A percentile compares a stretch with the other conserved stretches of the same genome.
Conservation (phyloP, 2,329 filamentous ascomycete genomes). For the Nemania sp. region DNA sequence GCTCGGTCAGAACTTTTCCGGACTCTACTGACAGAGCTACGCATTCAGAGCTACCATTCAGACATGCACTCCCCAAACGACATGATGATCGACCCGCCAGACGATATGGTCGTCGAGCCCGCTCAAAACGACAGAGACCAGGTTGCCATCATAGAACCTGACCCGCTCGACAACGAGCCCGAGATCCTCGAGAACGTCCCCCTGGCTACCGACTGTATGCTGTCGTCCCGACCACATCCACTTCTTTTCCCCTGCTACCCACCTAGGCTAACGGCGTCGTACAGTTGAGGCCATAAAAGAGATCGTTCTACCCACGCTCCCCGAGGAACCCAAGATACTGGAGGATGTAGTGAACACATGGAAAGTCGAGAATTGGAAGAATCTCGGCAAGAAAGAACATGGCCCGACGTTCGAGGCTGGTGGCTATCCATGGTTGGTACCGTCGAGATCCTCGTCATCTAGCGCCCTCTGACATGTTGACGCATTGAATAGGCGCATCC, state of each 20-base stretch:
- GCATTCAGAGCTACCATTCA: constrained; percentile 54
- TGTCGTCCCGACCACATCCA: constrained; percentile 26
- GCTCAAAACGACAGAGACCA: constrained; percentile 56
- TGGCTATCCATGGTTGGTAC: constrained; percentile 79
- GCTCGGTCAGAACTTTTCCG: neutral
- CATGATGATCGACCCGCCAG: constrained; percentile 60
- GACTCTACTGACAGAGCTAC: constrained; percentile 30
- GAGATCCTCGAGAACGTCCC: constrained; percentile 55
- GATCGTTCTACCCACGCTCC: constrained; percentile 71
- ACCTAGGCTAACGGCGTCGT: constrained; percentile 35
- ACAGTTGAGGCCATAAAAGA: constrained; percentile 85
- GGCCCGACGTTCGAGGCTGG: constrained; percentile 86
- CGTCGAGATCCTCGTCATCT: neutral
- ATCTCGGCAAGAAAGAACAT: constrained; percentile 77
- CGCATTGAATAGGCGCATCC: constrained; percentile 70
- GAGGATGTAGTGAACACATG: constrained; percentile 80
- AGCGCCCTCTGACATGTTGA: constrained; percentile 26
- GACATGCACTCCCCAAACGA: constrained; percentile 59
- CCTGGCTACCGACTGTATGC: constrained; percentile 58
- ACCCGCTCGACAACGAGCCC: constrained; percentile 53
- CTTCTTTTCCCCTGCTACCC: neutral
- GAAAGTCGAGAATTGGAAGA: constrained; percentile 84
- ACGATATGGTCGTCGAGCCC: constrained; percentile 55
- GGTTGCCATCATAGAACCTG: constrained; percentile 60
- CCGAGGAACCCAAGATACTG: constrained; percentile 77